Conservation (phyloP, 345 rosid species). For the Euphorbia peplus region DNA sequence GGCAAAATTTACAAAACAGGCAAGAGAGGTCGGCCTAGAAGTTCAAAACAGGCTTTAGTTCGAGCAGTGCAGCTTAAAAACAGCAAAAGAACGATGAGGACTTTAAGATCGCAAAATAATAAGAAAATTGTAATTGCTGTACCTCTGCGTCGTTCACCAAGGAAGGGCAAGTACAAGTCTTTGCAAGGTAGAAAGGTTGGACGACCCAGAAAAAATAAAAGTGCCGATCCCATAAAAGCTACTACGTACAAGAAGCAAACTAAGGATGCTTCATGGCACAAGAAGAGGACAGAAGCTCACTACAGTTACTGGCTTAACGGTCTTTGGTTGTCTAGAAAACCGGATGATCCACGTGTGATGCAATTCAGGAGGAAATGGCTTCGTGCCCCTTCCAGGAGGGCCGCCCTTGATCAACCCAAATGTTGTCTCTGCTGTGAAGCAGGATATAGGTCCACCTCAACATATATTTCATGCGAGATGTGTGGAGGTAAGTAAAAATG, state of each 20-base stretch:
- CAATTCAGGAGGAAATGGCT: constrained; percentile 47
- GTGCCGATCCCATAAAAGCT: constrained; percentile 39
- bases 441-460: constrained; percentile 39
- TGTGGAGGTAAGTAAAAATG: constrained; percentile 58
- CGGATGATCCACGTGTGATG: constrained; percentile 61
- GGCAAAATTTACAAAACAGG: constrained; percentile 36
- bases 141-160: constrained; percentile 82
- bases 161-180: constrained; percentile 47
- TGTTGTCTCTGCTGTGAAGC: constrained; percentile 66
- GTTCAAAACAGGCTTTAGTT: constrained; percentile 33
- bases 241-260: constrained; percentile 39
- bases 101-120: constrained; percentile 32
- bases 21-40: constrained; percentile 38
- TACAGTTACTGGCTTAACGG: constrained; percentile 87
- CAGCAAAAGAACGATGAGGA: constrained; percentile 21
- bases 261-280: constrained; percentile 38
- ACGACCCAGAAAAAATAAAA: constrained; percentile 47
- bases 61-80: constrained; percentile 28
- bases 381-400: constrained; percentile 36
- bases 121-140: constrained; percentile 48
- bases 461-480: constrained; percentile 67
- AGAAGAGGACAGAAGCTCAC: constrained; percentile 53
- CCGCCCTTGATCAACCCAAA: constrained; percentile 44
- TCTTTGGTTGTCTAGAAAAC: constrained; percentile 61
- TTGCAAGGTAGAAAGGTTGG: constrained; percentile 41